A percentile compares a stretch with the other conserved stretches of the same genome.
Conservation (phyloP, 345 rosid species). For the Citrus sp. region DNA sequence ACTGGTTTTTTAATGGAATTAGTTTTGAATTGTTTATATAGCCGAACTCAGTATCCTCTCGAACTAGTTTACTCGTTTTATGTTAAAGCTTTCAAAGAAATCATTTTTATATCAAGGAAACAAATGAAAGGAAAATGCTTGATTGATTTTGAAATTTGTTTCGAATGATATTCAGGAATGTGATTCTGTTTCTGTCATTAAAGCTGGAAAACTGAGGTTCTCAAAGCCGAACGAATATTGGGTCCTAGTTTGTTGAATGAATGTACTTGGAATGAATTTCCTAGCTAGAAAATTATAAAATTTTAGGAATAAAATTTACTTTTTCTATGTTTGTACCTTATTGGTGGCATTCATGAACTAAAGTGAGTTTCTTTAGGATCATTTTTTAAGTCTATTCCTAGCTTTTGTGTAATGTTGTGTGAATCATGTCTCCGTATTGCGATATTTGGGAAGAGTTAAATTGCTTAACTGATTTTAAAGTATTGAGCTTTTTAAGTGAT, state of each 20-base stretch:
- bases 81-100: neutral
- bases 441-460: neutral
- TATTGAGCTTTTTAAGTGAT: neutral
- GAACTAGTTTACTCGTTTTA: too few species aligned
- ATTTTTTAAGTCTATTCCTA: neutral
- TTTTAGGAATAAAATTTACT: too few species aligned
- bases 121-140: neutral
- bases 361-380: neutral
- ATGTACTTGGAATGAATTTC: neutral
- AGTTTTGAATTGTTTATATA: neutral
- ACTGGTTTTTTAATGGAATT: neutral
- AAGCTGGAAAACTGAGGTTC: conserved; percentile 69
- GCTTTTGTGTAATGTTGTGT: neutral
- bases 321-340: neutral
- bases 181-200: conserved; percentile 47
- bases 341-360: neutral
- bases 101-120: too few species aligned
- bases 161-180: neutral
- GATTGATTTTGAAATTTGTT: conserved; percentile 5
- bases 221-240: conserved; percentile 45
- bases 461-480: neutral
- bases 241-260: neutral
- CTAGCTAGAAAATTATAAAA: neutral
- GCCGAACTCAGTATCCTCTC: neutral
- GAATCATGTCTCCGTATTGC: neutral